A percentile compares a stretch with the other conserved stretches of the same genome.
These are phyloP conservation scores for Backusella morwellensis DNA, from an alignment of 192 early-diverging fungal species.

Conservation along the genomic window DNA sequence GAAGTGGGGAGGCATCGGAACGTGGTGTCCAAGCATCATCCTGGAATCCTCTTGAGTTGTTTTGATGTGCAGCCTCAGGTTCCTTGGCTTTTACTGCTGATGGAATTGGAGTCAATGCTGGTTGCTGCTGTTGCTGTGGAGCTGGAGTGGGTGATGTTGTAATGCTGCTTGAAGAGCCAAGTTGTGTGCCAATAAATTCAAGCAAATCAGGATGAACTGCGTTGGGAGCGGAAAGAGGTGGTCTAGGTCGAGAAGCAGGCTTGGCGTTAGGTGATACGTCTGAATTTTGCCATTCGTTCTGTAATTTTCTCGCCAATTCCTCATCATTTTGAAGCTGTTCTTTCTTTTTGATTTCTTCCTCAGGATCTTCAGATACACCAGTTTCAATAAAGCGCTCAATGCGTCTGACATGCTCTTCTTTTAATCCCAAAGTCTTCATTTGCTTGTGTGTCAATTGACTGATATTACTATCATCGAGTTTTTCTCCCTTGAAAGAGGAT, in stretches of 20 bases:
- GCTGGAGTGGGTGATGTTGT: neutral
- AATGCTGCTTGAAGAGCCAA: neutral
- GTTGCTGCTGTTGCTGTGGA: neutral
- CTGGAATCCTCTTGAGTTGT: conserved; percentile 41
- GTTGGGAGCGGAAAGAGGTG: conserved; percentile 42
- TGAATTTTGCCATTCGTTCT: conserved; percentile 60
- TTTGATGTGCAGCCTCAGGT: conserved; percentile 14
- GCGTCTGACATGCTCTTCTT: conserved; percentile 83
- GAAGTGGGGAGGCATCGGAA: conserved; percentile 22
- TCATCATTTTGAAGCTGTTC: conserved; percentile 76
- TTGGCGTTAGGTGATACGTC: conserved; percentile 20
- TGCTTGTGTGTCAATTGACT: conserved; percentile 74
- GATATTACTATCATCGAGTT: conserved; percentile 79
- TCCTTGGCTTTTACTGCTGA: neutral
- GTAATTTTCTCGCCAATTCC: conserved; percentile 76
- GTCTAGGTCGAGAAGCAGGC: neutral
- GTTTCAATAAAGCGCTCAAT: conserved; percentile 64
- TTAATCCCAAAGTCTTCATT: conserved; percentile 76
- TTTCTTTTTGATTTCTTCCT: conserved; percentile 39
- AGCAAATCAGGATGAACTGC: conserved; percentile 48
- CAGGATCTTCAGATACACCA: conserved; percentile 47
- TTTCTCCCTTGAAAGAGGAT: conserved; percentile 81
- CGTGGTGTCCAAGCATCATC: conserved; percentile 57
- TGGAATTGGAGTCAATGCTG: neutral
- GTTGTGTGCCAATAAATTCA: conserved; percentile 40